Conservation (phyloP, 2,329 filamentous ascomycete genomes). For the Geosmithia flava region DNA sequence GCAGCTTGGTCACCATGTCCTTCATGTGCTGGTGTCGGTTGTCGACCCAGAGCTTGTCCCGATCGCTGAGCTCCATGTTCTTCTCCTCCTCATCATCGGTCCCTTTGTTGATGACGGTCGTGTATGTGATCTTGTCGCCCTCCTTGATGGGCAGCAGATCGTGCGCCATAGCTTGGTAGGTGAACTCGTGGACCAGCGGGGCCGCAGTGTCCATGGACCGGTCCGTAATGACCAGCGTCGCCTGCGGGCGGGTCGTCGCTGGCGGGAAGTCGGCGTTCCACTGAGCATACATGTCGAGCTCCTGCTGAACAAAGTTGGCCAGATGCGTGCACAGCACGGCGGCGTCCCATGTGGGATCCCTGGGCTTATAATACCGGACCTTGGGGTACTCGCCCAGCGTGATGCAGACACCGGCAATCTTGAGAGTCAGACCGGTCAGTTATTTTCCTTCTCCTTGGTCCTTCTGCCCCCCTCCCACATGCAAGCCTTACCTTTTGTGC, state of each 20-base stretch:
- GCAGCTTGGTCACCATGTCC: conserved; percentile 87
- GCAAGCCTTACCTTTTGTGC: conserved; percentile 65
- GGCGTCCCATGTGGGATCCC: conserved; percentile 68
- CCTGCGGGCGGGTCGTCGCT: conserved; percentile 62
- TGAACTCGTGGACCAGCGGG: conserved; percentile 88
- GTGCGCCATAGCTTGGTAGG: conserved; percentile 96
- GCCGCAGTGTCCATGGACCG: conserved; percentile 85
- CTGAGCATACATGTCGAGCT: conserved; percentile 80
- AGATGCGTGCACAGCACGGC: conserved; percentile 78
- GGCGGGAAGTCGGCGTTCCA: conserved; percentile 79
- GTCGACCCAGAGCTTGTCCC: conserved; percentile 89
- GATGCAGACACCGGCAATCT: conserved; percentile 59
- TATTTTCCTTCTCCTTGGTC: background rate
- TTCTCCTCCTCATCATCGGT: conserved; percentile 61
- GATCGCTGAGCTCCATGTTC: conserved; percentile 82
- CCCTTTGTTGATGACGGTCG: conserved; percentile 67
- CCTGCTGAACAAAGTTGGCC: conserved; percentile 81
- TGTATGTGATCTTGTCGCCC: conserved; percentile 77
- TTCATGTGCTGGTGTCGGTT: conserved; percentile 97
- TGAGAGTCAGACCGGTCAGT: conserved; percentile 1
- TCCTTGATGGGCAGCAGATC: conserved; percentile 84
- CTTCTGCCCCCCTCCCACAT: background rate
- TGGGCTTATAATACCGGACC: conserved; percentile 80
- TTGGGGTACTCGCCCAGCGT: conserved; percentile 88
- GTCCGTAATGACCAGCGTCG: conserved; percentile 77